Base-by-base conservation (phyloP, 2,329 filamentous ascomycete species). In the Mariannaea sp. region DNA sequence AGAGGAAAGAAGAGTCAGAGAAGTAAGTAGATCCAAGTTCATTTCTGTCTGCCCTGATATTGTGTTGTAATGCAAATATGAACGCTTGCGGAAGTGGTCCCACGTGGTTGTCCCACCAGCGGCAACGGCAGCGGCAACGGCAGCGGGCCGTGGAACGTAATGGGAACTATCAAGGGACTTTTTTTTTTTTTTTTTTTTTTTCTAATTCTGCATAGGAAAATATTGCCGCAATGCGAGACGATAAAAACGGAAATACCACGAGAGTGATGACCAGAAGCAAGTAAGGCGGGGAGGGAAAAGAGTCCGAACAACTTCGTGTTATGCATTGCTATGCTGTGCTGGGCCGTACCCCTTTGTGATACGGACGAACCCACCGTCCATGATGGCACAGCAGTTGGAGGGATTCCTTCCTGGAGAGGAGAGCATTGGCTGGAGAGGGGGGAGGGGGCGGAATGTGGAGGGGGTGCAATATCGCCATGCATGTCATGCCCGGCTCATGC, bases 101-200 rank as follows among this genome's bases (percentile, higher is more conserved):
- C 33, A 47, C 35, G 45, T 48, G 45, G 35, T 32, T 22, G 45
- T 48, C 24, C 45, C 45, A 48, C 45, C 44, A 38, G 44, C 35
- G 35, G 36, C n/a, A 45, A 35, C 30, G 30, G 30, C 30, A 36
- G 42, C 8, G 30, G 42, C 7, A 14, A 32, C 14, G 16, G 29
- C n/a, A 24, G 8, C 22, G 22, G n/a, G 22, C 22, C 5, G 8
- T 8, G 22, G 22, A 5, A 30, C 29, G 29, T 30, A 6, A 12
- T 24, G 22, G 22, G 8, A 8, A 24, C 22, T 5, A 24, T 24
- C 22, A 24, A 24, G 22, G 22, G 8, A 24, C 22, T 5, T 8
- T 24, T 5, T 24, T 5, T 24, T 5, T 24, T 24, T 24, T n/a
- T n/a, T n/a, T n/a, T n/a, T n/a, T n/a, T n/a, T n/a, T n/a, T n/a